phyloP scores from a whole-genome alignment of 805 yeast genomes.

The Yarrowia osloensis region DNA sequence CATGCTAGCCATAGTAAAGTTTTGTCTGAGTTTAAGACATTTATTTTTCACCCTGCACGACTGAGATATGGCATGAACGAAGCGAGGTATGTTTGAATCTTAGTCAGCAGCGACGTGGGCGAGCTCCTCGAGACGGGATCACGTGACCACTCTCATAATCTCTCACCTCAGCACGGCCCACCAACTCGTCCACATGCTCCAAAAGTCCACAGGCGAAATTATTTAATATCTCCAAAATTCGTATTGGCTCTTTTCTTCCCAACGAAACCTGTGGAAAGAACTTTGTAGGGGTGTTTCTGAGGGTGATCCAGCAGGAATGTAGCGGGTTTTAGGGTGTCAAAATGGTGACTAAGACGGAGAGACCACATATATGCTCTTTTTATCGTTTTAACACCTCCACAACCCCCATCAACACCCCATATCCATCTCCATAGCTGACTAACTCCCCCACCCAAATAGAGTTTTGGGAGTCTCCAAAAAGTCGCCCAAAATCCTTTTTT shows the following conservation, averaged over 20 bases:
- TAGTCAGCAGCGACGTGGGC: not conserved
- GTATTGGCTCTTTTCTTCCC: not conserved
- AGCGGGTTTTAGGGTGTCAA: too few species aligned
- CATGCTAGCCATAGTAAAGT: not conserved
- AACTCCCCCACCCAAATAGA: constrained; percentile 20
- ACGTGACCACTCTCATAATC: too few species aligned
- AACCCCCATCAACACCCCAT: not conserved
- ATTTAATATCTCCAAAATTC: not conserved
- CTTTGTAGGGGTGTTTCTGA: not conserved
- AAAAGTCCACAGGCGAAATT: not conserved
- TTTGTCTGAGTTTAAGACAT: constrained; percentile 10
- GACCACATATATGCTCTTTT: not conserved
- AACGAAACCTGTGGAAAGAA: constrained; percentile 25
- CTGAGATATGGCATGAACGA: not conserved
- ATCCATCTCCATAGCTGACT: not conserved
- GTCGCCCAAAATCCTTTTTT: constrained; percentile 25
- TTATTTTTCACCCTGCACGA: constrained; percentile 2
- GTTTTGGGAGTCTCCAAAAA: constrained; percentile 2
- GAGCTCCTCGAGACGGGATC: too few species aligned
- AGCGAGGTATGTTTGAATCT: not conserved
- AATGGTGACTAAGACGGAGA: not conserved
- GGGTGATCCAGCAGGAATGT: not conserved
- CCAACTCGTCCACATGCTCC: not conserved
- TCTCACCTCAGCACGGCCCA: too few species aligned
- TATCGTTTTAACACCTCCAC: not conserved